These are phyloP conservation scores for Atkinsonella hypoxylon DNA, from an alignment of 2,329 filamentous ascomycete genomes.

Conservation along the genomic window DNA sequence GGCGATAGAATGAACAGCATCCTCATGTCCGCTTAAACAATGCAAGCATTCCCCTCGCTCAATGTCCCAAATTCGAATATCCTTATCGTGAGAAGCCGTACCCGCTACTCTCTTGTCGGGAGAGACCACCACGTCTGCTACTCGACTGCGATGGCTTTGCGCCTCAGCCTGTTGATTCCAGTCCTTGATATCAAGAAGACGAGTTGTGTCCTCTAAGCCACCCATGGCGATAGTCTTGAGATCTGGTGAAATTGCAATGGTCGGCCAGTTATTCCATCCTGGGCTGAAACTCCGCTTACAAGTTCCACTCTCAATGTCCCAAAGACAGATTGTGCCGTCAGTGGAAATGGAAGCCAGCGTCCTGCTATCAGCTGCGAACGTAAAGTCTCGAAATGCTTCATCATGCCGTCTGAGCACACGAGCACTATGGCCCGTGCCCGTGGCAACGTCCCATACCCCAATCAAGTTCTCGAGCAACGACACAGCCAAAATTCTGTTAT, in stretches of 20 bases:
- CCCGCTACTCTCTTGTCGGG: constrained; percentile 6
- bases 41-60: constrained; percentile 6
- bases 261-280: constrained; percentile 9
- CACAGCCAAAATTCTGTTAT: constrained; percentile 7
- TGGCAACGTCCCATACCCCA: constrained; percentile 7
- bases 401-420: constrained; percentile 7
- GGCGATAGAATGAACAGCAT: constrained; percentile 4
- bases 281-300: constrained; percentile 8
- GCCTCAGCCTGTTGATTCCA: constrained; percentile 5
- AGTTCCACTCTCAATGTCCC: constrained; percentile 7
- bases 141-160: constrained; percentile 7
- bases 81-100: constrained; percentile 7
- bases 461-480: constrained; percentile 8
- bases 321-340: constrained; percentile 7
- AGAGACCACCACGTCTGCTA: constrained; percentile 7
- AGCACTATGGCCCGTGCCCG: constrained; percentile 7
- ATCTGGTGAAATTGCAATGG: constrained; percentile 8
- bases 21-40: constrained; percentile 4
- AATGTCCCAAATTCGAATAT: constrained; percentile 8
- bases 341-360: constrained; percentile 7
- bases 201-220: constrained; percentile 7
- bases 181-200: constrained; percentile 7
- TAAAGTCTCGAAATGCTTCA: constrained; percentile 7
- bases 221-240: constrained; percentile 8
- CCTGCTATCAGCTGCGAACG: constrained; percentile 8